Conservation (phyloP, 805 yeast genomes). For the Kluyveromyces starmeri region DNA sequence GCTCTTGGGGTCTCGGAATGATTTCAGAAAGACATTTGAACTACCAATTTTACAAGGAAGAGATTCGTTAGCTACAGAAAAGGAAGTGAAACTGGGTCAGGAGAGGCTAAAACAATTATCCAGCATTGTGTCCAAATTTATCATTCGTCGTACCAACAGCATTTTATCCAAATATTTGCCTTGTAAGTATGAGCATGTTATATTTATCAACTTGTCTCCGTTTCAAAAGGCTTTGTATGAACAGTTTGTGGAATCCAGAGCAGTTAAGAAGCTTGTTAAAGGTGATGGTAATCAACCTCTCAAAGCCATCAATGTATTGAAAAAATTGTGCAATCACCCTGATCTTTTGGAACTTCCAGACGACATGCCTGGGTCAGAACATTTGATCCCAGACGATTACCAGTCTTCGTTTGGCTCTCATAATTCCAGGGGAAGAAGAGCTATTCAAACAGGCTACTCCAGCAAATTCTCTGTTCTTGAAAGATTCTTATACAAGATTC, state of each 20-base stretch:
- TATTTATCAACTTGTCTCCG: slow-evolving; percentile 78
- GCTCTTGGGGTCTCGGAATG: slow-evolving; percentile 70
- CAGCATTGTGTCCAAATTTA: slow-evolving; percentile 73
- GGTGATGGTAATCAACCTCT: slow-evolving; percentile 52
- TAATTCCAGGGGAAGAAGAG: slow-evolving; percentile 30
- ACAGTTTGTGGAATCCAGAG: slow-evolving; percentile 72
- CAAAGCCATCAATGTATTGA: slow-evolving; percentile 79
- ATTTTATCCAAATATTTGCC: slow-evolving; percentile 90
- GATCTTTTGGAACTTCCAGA: slow-evolving; percentile 67
- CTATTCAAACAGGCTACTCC: slow-evolving; percentile 73
- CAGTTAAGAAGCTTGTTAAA: slow-evolving; percentile 46
- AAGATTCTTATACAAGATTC: slow-evolving; percentile 70
- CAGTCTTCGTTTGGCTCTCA: slow-evolving; percentile 14
- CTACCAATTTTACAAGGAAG: slow-evolving; percentile 72
- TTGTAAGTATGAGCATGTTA: slow-evolving; percentile 91
- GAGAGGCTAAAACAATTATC: slow-evolving; percentile 61
- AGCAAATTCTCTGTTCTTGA: slow-evolving; percentile 83
- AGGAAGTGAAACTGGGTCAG: slow-evolving; percentile 64
- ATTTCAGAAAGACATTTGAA: slow-evolving; percentile 81
- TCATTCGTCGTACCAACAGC: slow-evolving; percentile 92
- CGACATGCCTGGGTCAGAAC: slow-evolving; percentile 51
- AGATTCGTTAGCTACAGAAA: slow-evolving; percentile 81
- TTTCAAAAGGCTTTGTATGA: slow-evolving; percentile 65
- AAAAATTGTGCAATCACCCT: slow-evolving; percentile 92
- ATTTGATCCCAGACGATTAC: slow-evolving; percentile 69